Evolutionary conservation across 768 basidiomycete genomes (phyloP), one percentile per base, ranked within the genome.

Genomic region (Mycena rebaudengoi): DNA sequence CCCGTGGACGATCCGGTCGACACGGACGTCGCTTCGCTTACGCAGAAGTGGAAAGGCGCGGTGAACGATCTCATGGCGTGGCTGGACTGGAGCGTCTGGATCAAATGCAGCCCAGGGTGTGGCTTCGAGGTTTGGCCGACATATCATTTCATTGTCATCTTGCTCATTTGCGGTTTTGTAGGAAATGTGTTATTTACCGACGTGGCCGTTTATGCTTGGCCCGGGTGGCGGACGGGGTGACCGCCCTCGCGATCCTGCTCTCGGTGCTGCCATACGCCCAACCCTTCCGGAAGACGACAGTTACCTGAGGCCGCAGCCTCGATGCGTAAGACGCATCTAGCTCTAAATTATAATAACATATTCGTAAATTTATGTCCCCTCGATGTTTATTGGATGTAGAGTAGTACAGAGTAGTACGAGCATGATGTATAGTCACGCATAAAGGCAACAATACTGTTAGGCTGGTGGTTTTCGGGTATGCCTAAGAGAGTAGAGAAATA

Each of bases 141-240:
- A n/a, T 44, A 12, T 57, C 40, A n/a, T 50, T 56, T 40, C 25
- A 12, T 21, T 35, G 5, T 11, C 13, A 11, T 5, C 18, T 8
- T 20, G 12, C 29, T 29, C n/a, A 5, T 21, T 28, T 26, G 25
- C 44, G 52, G 23, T 41, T 33, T 25, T 11, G 43, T 37, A 60
- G 64, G 69, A 70, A 71, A 50, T 73, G 61, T 68, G 75, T 56
- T 56, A 74, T 67, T 35, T 74, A 45, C 52, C 72, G 41, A 58
- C 69, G 16, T 52, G 73, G 71, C 66, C 70, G 37, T 65, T 69
- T 60, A 23, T 56, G 14, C 44, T 59, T 51, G 43, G 60, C 44
- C 11, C 26, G 7, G 30, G 44, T 3, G 43, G 43, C 23, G 41
- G n/a, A 2, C 8, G 53, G 20, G 29, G 28, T 11, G 53, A 33